phyloP scores from a whole-genome alignment of 2,329 filamentous ascomycete species.

The Thelonectria discophora region DNA sequence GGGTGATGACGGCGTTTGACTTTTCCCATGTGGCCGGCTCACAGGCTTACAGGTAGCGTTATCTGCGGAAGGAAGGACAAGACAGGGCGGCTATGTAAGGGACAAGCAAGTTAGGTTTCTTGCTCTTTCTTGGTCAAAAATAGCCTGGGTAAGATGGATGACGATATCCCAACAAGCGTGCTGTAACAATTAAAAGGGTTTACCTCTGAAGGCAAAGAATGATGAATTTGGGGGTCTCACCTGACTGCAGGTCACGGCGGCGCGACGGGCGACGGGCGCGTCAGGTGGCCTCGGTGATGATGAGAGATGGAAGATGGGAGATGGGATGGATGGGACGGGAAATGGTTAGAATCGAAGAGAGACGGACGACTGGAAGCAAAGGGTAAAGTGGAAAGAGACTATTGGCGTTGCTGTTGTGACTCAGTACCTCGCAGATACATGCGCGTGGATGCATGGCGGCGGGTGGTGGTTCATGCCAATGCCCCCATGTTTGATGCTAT shows the following conservation, averaged over 20 bases:
- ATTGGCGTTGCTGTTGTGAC: conserved; percentile 3
- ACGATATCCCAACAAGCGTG: neutral
- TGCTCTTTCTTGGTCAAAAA: neutral
- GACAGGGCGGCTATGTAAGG: neutral
- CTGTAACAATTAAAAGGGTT: too few relatives aligned
- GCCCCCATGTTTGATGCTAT: conserved; percentile 4
- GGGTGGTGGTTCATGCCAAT: neutral
- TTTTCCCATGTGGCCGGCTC: neutral
- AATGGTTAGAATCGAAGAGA: conserved; percentile 26
- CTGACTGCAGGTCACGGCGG: conserved; percentile 42
- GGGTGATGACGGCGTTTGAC: neutral
- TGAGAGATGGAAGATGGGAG: conserved; percentile 15
- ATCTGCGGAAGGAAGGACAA: neutral
- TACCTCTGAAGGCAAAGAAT: conserved; percentile 27
- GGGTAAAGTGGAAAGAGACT: conserved; percentile 6
- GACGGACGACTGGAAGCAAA: neutral
- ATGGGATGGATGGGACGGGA: conserved; percentile 4
- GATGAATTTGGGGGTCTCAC: conserved; percentile 39
- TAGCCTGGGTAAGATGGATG: neutral
- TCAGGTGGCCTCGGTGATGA: conserved; percentile 39
- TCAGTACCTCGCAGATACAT: neutral
- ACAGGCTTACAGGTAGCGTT: neutral
- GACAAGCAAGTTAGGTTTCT: neutral
- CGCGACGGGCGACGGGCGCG: conserved; percentile 27
- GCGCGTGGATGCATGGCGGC: too few relatives aligned